Base-by-base conservation (phyloP, 139 green algal genomes). In the Closterium sp. region DNA sequence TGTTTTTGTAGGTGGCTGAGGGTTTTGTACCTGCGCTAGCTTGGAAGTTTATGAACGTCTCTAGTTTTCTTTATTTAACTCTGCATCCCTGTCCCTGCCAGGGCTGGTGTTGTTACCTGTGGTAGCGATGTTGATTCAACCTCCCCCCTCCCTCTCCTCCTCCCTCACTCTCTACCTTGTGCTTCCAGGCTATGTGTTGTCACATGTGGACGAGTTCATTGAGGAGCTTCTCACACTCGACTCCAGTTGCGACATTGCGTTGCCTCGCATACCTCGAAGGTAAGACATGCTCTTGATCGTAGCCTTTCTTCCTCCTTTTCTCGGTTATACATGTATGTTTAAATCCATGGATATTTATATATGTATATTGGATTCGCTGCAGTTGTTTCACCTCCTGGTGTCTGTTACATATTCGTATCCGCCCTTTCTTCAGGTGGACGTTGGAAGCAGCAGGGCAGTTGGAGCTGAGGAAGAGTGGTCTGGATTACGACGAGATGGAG, bases 151-250 rank as follows among this genome's bases (percentile, higher is more conserved):
- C 83, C 83, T 2, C 83, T 21, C 64, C 16, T 16, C 64, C 64
- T 83, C 64, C 64, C 64, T 34, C 31, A 4, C 83, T 32, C 81
- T 31, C 83, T 34, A 34, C 28, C 30, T 9, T 28, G 3, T 32
- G 16, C 30, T 2, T 86, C 83, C 90, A 93, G 88, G 5, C 6
- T 98, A 96, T 89, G 87, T 84, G 34, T 93, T 99, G 85, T 91
- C 86, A 0, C 96, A 99, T 86, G 94, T 99, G 43, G 97, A 99
- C 86, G 96, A 97, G 91, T 84, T 98, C 31, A 95, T 99, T 16
- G 97, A 99, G 85, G 88, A 96, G 66, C 97, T 99, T 96, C 95
- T 99, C 38, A 91, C 92, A 12, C 84, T 2, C 55, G 55, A 76
- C 55, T 76, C 12, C 55, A 76, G 12, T 3, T 99, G 98, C 91